Evolutionary conservation across 257 asterid species (phyloP).

Genomic region (Coffea canephora): DNA sequence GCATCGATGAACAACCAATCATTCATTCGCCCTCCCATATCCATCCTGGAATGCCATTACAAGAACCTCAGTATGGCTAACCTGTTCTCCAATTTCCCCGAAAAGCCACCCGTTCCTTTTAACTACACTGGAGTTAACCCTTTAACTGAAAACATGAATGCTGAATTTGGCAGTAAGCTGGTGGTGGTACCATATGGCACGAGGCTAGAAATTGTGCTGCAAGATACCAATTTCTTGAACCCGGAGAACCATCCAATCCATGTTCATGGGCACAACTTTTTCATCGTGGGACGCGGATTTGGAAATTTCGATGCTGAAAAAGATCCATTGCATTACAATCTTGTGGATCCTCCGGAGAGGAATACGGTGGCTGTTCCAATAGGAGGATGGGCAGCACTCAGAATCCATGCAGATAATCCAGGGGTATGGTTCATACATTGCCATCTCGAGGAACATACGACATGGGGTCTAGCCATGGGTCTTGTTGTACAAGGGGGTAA

Average conservation of each 20-base stretch:
- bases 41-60: conserved; percentile 59
- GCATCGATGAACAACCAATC: conserved; percentile 87
- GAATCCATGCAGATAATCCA: conserved; percentile 64
- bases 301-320: conserved; percentile 51
- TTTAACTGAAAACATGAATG: conserved; percentile 60
- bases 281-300: conserved; percentile 68
- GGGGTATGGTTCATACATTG: conserved; percentile 90
- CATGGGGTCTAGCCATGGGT: conserved; percentile 87
- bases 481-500: conserved; percentile 54
- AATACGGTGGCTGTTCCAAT: conserved; percentile 84
- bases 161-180: conserved; percentile 50
- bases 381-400: conserved; percentile 85
- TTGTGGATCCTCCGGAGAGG: conserved; percentile 77
- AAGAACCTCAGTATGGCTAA: conserved; percentile 22
- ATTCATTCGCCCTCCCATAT: conserved; percentile 46
- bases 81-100: conserved; percentile 44
- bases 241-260: conserved; percentile 82
- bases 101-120: conserved; percentile 52
- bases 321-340: conserved; percentile 48
- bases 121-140: conserved; percentile 68
- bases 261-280: conserved; percentile 75
- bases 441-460: conserved; percentile 74
- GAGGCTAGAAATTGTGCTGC: conserved; percentile 61
- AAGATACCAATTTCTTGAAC: conserved; percentile 58
- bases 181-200: conserved; percentile 51